Evolutionary conservation across 2,329 filamentous ascomycete species (phyloP).

Genomic region (Penicillium sp.): DNA sequence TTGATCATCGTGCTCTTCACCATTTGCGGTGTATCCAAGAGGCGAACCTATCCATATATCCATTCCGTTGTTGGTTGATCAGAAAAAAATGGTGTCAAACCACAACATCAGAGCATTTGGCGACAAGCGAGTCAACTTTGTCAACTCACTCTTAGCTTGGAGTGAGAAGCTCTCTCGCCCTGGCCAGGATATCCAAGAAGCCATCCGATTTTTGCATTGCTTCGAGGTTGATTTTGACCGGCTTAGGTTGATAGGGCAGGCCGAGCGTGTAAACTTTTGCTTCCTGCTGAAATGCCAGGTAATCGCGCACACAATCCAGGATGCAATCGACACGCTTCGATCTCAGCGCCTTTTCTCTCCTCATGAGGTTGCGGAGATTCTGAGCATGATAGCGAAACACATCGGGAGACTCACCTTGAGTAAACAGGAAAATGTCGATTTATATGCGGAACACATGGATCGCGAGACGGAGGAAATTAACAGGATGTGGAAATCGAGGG

Average conservation of each 20-base stretch:
- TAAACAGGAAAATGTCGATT: neutral
- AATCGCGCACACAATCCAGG: constrained; percentile 1
- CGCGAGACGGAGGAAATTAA: neutral
- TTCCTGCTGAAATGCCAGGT: constrained; percentile 1
- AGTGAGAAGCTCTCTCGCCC: neutral
- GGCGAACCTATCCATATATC: too few species aligned
- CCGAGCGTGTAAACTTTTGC: neutral
- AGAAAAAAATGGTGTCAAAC: neutral
- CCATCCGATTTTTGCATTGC: neutral
- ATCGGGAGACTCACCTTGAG: constrained; percentile 1
- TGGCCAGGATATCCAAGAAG: neutral
- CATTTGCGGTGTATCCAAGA: too few species aligned
- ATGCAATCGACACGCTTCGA: neutral
- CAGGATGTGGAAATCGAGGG: neutral
- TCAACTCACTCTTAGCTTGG: neutral
- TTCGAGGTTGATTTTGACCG: constrained; percentile 3
- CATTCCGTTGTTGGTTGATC: neutral
- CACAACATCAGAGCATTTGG: neutral
- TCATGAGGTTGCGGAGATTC: constrained; percentile 1
- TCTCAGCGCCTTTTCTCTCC: neutral
- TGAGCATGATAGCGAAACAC: neutral
- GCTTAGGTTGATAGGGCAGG: neutral
- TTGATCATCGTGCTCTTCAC: too few species aligned
- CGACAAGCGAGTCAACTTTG: neutral
- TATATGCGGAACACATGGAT: constrained; percentile 2